These are phyloP conservation scores for Aegilops umbellulata DNA, from an alignment of 176 grass and related monocot genomes.

Conservation along the genomic window DNA sequence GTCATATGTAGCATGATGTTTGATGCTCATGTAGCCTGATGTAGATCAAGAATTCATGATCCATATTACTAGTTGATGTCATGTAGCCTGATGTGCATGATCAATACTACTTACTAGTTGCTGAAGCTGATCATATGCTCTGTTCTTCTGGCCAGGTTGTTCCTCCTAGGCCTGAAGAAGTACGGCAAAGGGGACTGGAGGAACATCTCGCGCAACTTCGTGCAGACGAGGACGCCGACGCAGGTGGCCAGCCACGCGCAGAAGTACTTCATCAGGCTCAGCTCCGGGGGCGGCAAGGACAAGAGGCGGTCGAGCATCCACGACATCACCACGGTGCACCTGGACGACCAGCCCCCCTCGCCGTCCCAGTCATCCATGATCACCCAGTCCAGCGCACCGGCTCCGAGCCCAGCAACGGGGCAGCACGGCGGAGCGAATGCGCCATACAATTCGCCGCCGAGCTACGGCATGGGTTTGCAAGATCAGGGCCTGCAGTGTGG, in stretches of 20 bases:
- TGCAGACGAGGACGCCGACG: slow-evolving; percentile 74
- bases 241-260: slow-evolving; percentile 95
- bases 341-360: slow-evolving; percentile 50
- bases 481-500: slow-evolving; percentile 52
- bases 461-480: slow-evolving; percentile 42
- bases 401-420: background rate
- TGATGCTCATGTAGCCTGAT: background rate
- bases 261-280: slow-evolving; percentile 94
- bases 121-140: slow-evolving; percentile 20
- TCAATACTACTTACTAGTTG: background rate
- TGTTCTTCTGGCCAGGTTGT: slow-evolving; percentile 46
- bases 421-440: background rate
- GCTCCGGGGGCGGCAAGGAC: slow-evolving; percentile 72
- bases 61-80: background rate
- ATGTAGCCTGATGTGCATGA: background rate
- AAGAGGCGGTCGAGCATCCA: slow-evolving; percentile 95
- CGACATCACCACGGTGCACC: slow-evolving; percentile 78
- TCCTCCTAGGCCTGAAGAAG: slow-evolving; percentile 73
- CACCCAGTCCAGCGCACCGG: slow-evolving; percentile 39
- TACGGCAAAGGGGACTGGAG: slow-evolving; percentile 94
- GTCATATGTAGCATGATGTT: slow-evolving; percentile 34
- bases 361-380: slow-evolving; percentile 51
- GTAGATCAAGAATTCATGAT: background rate
- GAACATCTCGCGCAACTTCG: slow-evolving; percentile 82
- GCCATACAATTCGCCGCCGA: slow-evolving; percentile 38